Base-by-base conservation (phyloP, 1,139 yeast species). In the Kurtzmaniella natalensis region DNA sequence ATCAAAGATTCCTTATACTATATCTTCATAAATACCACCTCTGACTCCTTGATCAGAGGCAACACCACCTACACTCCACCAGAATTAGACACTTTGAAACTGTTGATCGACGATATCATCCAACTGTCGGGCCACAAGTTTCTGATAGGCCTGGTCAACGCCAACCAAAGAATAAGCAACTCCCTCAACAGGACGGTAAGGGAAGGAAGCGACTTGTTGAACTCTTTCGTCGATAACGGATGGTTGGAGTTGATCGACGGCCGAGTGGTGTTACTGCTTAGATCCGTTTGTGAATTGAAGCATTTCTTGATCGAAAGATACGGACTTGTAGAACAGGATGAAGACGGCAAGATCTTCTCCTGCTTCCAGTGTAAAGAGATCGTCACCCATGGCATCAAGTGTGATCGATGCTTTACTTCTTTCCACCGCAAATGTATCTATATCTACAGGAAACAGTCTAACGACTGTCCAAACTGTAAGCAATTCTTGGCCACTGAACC, bases 291-390 rank as follows among this genome's bases (percentile, higher is more conserved):
- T 7, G 86, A 78, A 41, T 55, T 78, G 34, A 63, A 64, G 36
- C 50, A 53, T 22, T 72, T 64, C 43, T 48, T 78, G 30, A 46
- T 64, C 7, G 70, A 63, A 18, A 61, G 72, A 18, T 71, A 60
- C 42, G 79, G 74, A 3, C 48, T 55, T 0, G 25, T 25, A 7
- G 25, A 15, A 9, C 13, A 21, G 10, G 30, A 20, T 9, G 26
- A 29, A 13, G 38, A 40, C n/a, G 81, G 78, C 2, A 59, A 66
- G 18, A 48, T 79, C 1, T 51, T 64, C 5, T 24, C 48, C 8
- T 81, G 89, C 46, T 43, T 46, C 18, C 78, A 73, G 14, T 81
- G 88, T 51, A 55, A 60, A n/a, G 76, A 70, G 23, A 55, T 79
- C 10, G 74, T 77, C 5, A 79, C 85, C 0, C 41, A 68, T 32